Evolutionary conservation across 768 basidiomycete genomes (phyloP).

Genomic region (Pleurotus djamor): DNA sequence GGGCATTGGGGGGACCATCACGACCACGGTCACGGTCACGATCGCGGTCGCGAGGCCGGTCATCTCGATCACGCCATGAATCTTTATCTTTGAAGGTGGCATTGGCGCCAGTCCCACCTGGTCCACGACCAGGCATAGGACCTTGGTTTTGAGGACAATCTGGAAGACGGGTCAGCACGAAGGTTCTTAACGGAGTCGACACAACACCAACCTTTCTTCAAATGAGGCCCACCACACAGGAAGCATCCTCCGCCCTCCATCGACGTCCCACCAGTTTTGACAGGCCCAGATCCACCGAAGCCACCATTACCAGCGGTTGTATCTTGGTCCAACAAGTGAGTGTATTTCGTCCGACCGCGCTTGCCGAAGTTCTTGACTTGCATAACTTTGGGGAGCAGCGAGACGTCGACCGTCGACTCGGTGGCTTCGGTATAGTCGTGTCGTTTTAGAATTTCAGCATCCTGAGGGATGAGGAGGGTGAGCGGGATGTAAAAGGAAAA

Average conservation of each 20-base stretch:
- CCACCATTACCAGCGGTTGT: slow-evolving; percentile 67
- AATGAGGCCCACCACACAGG: slow-evolving; percentile 89
- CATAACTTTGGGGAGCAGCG: slow-evolving; percentile 91
- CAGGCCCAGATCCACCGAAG: slow-evolving; percentile 57
- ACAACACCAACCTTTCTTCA: slow-evolving; percentile 71
- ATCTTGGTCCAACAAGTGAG: slow-evolving; percentile 93
- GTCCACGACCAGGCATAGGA: slow-evolving; percentile 23
- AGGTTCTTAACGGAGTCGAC: slow-evolving; percentile 1
- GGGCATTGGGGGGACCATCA: slow-evolving; percentile 10
- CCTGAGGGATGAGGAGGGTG: slow-evolving; percentile 42
- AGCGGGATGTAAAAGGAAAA: not conserved
- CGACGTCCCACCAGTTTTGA: slow-evolving; percentile 54
- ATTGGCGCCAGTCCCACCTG: slow-evolving; percentile 28
- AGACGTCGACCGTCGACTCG: slow-evolving; percentile 84
- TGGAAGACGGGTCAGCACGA: slow-evolving; percentile 12
- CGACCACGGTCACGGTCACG: slow-evolving; percentile 10
- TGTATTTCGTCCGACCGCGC: slow-evolving; percentile 92
- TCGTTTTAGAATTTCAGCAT: slow-evolving; percentile 79
- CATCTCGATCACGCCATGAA: slow-evolving; percentile 31
- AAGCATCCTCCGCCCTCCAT: slow-evolving; percentile 78
- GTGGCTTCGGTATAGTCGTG: slow-evolving; percentile 92
- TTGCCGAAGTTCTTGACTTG: slow-evolving; percentile 96
- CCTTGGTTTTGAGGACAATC: slow-evolving; percentile 53
- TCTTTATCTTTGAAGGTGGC: slow-evolving; percentile 13
- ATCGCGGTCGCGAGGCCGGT: not conserved